Percentiles rank a stretch among this genome's conserved stretches.
phyloP scores from a whole-genome alignment of 208 protist genomes.

The Hexamita inflata region DNA sequence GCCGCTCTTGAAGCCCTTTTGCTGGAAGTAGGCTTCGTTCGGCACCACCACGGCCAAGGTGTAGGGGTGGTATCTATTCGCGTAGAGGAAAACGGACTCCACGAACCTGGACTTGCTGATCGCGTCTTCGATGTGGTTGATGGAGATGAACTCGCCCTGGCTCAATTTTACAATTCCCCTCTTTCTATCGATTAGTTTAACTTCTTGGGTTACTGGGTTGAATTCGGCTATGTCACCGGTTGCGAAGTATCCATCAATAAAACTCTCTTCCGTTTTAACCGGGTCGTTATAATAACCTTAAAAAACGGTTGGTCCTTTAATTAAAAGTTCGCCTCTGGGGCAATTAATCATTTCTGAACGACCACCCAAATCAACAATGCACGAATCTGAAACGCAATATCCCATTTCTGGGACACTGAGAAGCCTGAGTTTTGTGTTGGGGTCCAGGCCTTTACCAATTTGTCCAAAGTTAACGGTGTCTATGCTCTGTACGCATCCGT shows the following conservation, averaged over 20 bases:
- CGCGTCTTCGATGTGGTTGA: background rate
- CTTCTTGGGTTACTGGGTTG: background rate
- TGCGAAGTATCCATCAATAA: background rate
- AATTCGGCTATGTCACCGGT: background rate
- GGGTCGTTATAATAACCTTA: constrained; percentile 33
- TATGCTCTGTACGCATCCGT: background rate
- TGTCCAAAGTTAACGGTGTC: background rate
- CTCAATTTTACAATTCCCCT: constrained; percentile 30
- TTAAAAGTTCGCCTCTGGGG: constrained; percentile 29
- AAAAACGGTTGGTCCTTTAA: constrained; percentile 34
- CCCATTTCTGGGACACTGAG: background rate
- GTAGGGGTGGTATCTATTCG: background rate
- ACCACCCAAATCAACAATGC: background rate
- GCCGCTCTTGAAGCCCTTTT: background rate
- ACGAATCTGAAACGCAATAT: background rate
- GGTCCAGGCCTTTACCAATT: background rate
- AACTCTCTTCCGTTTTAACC: background rate
- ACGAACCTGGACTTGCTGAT: background rate
- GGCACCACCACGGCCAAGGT: constrained; percentile 8
- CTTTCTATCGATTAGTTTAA: constrained; percentile 18
- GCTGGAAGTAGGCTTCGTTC: background rate
- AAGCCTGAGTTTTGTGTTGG: background rate
- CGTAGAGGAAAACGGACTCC: background rate
- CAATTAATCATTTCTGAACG: background rate
- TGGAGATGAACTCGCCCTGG: constrained; percentile 30